Base-by-base conservation (phyloP, 1,284 basidiomycete genomes). In the Cryptococcus hybrid region DNA sequence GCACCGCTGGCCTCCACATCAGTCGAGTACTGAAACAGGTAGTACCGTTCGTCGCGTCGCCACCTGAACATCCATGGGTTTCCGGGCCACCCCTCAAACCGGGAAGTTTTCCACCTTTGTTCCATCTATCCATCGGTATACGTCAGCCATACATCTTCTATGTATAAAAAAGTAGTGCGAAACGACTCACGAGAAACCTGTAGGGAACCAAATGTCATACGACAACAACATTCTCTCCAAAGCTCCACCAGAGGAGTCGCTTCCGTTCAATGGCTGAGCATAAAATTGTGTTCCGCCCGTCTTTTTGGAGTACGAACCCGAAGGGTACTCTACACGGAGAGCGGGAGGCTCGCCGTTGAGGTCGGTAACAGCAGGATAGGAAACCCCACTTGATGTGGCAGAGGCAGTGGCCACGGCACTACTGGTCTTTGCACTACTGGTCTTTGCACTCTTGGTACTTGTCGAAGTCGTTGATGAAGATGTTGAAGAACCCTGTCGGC, bases 241-340 rank as follows among this genome's bases (percentile, higher is more conserved):
- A 47, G 68, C 55, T 35, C 70, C 74, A 59, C 67, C 58, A 5
- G 66, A 60, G n/a, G 64, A 58, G 1, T 62, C 47, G 46, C 64
- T 67, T 1, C 62, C 66, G 37, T 67, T 63, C 38, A 71, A 47
- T 1, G 70, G 68, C 56, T 71, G 57, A 3, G 75, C 65, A 55
- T 75, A 74, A 63, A 78, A 79, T 62, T 78, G 77, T 0, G 77
- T 71, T 1, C 78, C 78, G 36, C 78, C 77, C 0, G 75, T 77
- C 5, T 49, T 48, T n/a, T 70, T 65, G 7, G 69, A 72, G 59
- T 76, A 79, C 38, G 68, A 73, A 7, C 77, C 78, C 35, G 64
- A 52, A 1, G 74, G 75, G 57, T 79, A 79, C 43, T 67, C 62
- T 46, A 78, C 67, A 7, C 68, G 56, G 3, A 79, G 65, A 3